A percentile compares a stretch with the other conserved stretches of the same genome.
phyloP scores from a whole-genome alignment of 768 basidiomycete species.

The Russula sp. region DNA sequence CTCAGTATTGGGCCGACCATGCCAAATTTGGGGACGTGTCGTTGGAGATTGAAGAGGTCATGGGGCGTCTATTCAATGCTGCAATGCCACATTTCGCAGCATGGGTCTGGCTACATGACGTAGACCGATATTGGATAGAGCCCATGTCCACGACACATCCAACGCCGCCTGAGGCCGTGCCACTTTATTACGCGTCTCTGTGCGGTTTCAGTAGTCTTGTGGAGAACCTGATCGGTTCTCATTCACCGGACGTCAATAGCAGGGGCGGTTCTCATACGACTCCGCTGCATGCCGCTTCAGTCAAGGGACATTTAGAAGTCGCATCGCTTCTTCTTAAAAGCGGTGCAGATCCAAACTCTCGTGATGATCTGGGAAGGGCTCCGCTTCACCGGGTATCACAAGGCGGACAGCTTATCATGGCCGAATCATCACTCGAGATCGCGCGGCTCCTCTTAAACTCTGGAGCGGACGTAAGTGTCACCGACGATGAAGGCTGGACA shows the following conservation, averaged over 20 bases:
- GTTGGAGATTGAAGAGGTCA: background rate
- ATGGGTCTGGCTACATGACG: conserved; percentile 19
- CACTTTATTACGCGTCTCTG: conserved; percentile 13
- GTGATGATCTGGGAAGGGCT: background rate
- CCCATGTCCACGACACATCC: background rate
- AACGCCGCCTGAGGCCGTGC: background rate
- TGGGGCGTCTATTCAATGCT: conserved; percentile 10
- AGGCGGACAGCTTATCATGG: background rate
- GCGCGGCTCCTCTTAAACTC: background rate
- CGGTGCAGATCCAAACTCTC: conserved; percentile 8
- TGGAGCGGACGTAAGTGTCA: background rate
- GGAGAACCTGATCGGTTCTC: background rate
- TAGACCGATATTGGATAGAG: conserved; percentile 4
- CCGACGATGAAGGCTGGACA: conserved; percentile 6
- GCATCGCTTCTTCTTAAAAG: background rate
- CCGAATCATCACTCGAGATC: background rate
- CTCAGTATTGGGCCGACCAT: conserved; percentile 19
- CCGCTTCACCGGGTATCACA: background rate
- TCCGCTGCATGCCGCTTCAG: background rate
- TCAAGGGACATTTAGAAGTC: background rate
- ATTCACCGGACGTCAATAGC: background rate
- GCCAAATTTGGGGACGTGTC: background rate
- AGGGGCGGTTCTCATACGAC: background rate
- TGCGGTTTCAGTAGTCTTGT: conserved; percentile 15
- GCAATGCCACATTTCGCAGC: conserved; percentile 3